Evolutionary conservation across 75 land plant genomes (phyloP).

Genomic region (Sequoia sempervirens): DNA sequence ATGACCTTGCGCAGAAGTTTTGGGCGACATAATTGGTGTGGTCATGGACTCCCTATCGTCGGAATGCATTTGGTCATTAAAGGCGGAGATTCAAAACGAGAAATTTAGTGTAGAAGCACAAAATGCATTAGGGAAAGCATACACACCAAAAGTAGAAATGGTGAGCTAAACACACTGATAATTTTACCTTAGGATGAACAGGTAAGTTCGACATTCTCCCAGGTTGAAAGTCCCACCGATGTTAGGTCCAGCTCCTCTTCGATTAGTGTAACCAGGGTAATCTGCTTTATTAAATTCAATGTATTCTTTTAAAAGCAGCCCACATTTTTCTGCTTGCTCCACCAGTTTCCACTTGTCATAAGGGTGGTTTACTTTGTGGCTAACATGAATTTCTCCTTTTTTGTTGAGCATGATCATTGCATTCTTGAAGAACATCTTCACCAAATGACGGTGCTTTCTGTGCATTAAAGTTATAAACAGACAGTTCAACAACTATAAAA

Average conservation of each 20-base stretch:
- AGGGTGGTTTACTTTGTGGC: conserved; percentile 28
- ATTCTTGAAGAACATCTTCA: conserved; percentile 35
- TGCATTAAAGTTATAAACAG: background rate
- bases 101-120: too few species aligned
- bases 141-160: too few species aligned
- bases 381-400: conserved; percentile 32
- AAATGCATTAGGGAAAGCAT: too few species aligned
- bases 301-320: conserved; percentile 20
- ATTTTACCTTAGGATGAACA: conserved; percentile 9
- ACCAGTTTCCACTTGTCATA: conserved; percentile 40
- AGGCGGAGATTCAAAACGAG: too few species aligned
- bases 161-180: too few species aligned
- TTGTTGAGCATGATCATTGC: conserved; percentile 20
- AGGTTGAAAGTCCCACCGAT: conserved; percentile 21
- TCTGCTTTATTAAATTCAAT: conserved; percentile 13
- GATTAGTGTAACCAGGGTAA: conserved; percentile 41
- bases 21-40: background rate
- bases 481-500: background rate
- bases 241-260: conserved; percentile 19
- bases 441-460: conserved; percentile 31
- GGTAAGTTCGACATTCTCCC: conserved; percentile 31
- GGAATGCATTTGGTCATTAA: too few species aligned
- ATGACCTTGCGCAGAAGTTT: conserved; percentile 8
- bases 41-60: too few species aligned
- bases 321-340: conserved; percentile 28